phyloP scores from a whole-genome alignment of 306 rosid species.

The Lathyrus tuberosus region DNA sequence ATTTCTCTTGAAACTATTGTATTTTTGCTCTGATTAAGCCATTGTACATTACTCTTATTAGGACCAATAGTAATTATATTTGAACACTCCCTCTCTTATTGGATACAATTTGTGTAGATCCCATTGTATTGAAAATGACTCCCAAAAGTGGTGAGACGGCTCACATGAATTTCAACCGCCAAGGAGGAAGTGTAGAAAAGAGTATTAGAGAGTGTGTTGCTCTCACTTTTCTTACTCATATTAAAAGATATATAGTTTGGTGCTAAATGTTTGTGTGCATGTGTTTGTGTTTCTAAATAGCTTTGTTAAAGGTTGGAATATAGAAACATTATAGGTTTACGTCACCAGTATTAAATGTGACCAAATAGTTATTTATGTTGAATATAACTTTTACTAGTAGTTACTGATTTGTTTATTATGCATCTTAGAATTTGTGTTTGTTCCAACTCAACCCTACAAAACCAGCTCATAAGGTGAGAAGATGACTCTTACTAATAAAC shows the following conservation, averaged over 20 bases:
- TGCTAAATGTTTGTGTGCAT: not conserved
- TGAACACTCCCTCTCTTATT: not conserved
- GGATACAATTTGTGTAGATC: not conserved
- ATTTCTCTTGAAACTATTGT: not conserved
- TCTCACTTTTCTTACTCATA: not conserved
- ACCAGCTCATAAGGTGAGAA: not conserved
- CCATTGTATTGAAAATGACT: not conserved
- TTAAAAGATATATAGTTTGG: constrained; percentile 22
- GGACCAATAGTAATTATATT: not conserved
- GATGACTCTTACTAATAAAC: not conserved
- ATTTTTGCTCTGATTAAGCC: constrained; percentile 6
- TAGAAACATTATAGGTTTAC: not conserved
- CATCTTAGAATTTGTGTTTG: not conserved
- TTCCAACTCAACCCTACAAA: not conserved
- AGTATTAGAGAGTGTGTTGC: not conserved
- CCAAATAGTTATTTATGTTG: constrained; percentile 11
- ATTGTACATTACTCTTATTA: constrained; percentile 7
- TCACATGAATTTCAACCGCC: not conserved
- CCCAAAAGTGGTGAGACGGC: not conserved
- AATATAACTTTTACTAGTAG: not conserved
- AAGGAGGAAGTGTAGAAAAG: constrained; percentile 8
- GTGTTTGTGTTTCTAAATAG: constrained; percentile 16
- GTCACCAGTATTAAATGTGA: not conserved
- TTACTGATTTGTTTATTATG: constrained; percentile 1
- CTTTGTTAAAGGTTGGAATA: constrained; percentile 23